Conservation (phyloP, 768 basidiomycete species). For the Amanita rimosa region DNA sequence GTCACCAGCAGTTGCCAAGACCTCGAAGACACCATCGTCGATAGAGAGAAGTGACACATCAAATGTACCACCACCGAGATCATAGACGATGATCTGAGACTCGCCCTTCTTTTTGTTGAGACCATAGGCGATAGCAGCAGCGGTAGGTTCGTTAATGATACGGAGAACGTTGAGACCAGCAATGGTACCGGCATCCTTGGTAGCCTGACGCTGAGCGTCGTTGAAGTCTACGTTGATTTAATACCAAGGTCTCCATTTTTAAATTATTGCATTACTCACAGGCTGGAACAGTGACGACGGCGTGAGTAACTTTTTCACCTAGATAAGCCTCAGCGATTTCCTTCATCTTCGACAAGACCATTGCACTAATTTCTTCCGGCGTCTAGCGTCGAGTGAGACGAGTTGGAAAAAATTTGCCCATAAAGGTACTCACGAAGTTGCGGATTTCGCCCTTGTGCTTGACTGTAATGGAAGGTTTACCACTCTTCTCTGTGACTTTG, state of each 20-base stretch:
- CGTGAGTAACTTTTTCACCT: slow-evolving; percentile 91
- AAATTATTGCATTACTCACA: slow-evolving; percentile 44
- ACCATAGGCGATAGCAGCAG: slow-evolving; percentile 96
- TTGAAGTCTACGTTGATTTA: slow-evolving; percentile 64
- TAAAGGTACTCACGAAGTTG: slow-evolving; percentile 59
- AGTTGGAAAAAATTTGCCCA: neutral
- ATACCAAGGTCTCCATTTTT: neutral
- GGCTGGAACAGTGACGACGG: slow-evolving; percentile 96
- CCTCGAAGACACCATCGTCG: slow-evolving; percentile 89
- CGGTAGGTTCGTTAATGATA: slow-evolving; percentile 97
- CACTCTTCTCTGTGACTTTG: slow-evolving; percentile 63
- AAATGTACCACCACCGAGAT: slow-evolving; percentile 97
- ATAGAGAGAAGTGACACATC: slow-evolving; percentile 95
- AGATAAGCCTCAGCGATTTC: slow-evolving; percentile 98
- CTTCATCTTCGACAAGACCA: slow-evolving; percentile 97
- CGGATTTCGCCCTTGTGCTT: slow-evolving; percentile 68
- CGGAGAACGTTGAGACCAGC: slow-evolving; percentile 91
- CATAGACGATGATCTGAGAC: slow-evolving; percentile 94
- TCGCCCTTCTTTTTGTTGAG: slow-evolving; percentile 94
- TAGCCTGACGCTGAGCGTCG: slow-evolving; percentile 97
- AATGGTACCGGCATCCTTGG: slow-evolving; percentile 95
- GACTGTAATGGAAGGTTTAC: slow-evolving; percentile 74
- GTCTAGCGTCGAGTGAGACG: slow-evolving; percentile 34
- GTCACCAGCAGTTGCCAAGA: slow-evolving; percentile 86
- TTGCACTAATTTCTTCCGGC: slow-evolving; percentile 90